Evolutionary conservation across 495 filamentous ascomycete genomes (phyloP).

Genomic region (Talaromyces proteolyticus): DNA sequence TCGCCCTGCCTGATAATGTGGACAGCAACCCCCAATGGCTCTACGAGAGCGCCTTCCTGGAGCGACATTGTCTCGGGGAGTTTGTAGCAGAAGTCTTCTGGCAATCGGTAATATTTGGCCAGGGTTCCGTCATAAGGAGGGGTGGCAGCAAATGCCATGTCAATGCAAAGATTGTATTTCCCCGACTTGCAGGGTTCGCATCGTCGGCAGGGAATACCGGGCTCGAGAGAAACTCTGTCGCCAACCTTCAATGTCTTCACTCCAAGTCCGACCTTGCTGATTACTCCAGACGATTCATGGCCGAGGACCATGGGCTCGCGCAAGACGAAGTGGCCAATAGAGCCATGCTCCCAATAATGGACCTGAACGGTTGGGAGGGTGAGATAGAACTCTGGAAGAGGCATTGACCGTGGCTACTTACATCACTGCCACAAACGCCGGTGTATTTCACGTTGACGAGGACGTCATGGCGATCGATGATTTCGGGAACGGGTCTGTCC

Average conservation of each 20-base stretch:
- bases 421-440: constrained; percentile 87
- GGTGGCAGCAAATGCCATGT: constrained; percentile 49
- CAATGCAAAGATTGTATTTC: constrained; percentile 47
- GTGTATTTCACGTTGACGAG: constrained; percentile 80
- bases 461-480: constrained; percentile 66
- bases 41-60: constrained; percentile 48
- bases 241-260: constrained; percentile 37
- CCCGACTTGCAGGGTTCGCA: constrained; percentile 48
- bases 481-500: constrained; percentile 65
- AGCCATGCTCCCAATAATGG: constrained; percentile 87
- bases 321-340: constrained; percentile 76
- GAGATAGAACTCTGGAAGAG: neutral
- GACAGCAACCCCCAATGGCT: constrained; percentile 50
- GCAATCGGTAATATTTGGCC: constrained; percentile 47
- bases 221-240: constrained; percentile 49
- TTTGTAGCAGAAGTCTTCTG: constrained; percentile 53
- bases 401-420: constrained; percentile 27
- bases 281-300: constrained; percentile 79
- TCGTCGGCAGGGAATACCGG: constrained; percentile 44
- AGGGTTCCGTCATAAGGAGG: constrained; percentile 50
- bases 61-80: constrained; percentile 37
- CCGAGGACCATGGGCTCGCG: constrained; percentile 88
- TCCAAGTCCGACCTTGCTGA: constrained; percentile 58
- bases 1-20: constrained; percentile 44
- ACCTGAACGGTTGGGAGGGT: constrained; percentile 29